Evolutionary conservation across 192 early-diverging fungal genomes (phyloP), one percentile per base, ranked within the genome.

Genomic region (Entomortierella parvispora): DNA sequence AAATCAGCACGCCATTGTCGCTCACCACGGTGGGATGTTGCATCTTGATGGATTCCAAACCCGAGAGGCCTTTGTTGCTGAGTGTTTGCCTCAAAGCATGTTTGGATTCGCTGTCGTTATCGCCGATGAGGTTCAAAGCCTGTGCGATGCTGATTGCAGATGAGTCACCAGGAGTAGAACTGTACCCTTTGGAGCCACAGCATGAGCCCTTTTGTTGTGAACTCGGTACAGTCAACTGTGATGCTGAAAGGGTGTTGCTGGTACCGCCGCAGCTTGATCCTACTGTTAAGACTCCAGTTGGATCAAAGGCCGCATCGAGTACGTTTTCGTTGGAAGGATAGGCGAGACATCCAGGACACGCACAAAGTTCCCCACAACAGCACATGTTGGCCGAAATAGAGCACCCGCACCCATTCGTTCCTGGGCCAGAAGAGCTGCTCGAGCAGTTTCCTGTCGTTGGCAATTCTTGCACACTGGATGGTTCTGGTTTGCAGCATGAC

Each of bases 301-400:
- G n/a, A 26, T 40, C 37, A 40, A 37, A 31, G 11, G 1, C 23
- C 3, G 54, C 17, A 4, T 46, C 3, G 10, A 49, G 44, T 14
- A 48, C n/a, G 46, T 32, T 31, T 34, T 60, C 57, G 46, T 71
- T 77, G 61, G 57, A 68, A 14, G 74, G 74, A 12, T 68, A 77
- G 34, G 74, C 65, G 34, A 77, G 65, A 45, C 74, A 77, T 26
- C 74, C 74, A 20, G 74, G 74, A 10, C 74, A 77, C 15, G 74
- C 74, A 47, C 74, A 77, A 0, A 63, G 22, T 53, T 77, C 74
- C 29, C 74, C 74, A 46, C 74, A 77, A 43, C 74, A 77, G 31
- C 74, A 77, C 74, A 68, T 77, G 32, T 40, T 77, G n/a, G 72
- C 51, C 4, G 74, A 68, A 28, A 77, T 59, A 46, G 63, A 56